Conservation (phyloP, 495 filamentous ascomycete species). For the Penicillium canescens region DNA sequence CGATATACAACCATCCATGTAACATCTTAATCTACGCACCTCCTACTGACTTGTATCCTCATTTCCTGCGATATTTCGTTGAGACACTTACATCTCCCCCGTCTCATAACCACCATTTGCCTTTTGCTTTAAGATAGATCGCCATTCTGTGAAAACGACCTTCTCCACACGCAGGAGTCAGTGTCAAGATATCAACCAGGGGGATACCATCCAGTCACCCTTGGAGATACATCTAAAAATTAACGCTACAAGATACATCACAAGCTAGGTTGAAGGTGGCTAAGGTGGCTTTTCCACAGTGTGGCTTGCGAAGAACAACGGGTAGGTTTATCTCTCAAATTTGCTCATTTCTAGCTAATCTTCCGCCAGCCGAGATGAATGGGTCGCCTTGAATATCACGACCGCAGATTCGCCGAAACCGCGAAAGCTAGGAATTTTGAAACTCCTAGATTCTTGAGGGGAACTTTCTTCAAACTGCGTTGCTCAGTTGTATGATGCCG, state of each 20-base stretch:
- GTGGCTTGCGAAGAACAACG: constrained; percentile 59
- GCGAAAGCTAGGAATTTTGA: constrained; percentile 15
- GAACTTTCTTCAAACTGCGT: constrained; percentile 21
- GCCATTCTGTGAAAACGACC: neutral
- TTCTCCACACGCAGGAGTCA: constrained; percentile 21
- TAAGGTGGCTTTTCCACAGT: constrained; percentile 89
- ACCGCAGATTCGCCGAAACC: constrained; percentile 19
- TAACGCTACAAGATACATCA: constrained; percentile 69
- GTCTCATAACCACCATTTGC: too few species aligned
- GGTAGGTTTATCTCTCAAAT: too few species aligned
- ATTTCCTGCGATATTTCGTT: too few species aligned
- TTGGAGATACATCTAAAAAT: constrained; percentile 83
- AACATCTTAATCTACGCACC: too few species aligned
- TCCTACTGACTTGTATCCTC: too few species aligned
- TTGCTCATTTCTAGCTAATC: constrained; percentile 11
- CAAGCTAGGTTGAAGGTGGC: too few species aligned
- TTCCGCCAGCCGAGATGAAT: constrained; percentile 22
- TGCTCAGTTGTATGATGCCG: constrained; percentile 38
- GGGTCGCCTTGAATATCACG: constrained; percentile 40
- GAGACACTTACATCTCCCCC: too few species aligned
- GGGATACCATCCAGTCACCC: constrained; percentile 77
- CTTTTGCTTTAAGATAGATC: too few species aligned
- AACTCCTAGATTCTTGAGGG: constrained; percentile 7
- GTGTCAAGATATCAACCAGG: constrained; percentile 39
- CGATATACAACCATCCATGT: too few species aligned